phyloP scores from a whole-genome alignment of 208 protist genomes.

The Vickermania spadyakhi region DNA sequence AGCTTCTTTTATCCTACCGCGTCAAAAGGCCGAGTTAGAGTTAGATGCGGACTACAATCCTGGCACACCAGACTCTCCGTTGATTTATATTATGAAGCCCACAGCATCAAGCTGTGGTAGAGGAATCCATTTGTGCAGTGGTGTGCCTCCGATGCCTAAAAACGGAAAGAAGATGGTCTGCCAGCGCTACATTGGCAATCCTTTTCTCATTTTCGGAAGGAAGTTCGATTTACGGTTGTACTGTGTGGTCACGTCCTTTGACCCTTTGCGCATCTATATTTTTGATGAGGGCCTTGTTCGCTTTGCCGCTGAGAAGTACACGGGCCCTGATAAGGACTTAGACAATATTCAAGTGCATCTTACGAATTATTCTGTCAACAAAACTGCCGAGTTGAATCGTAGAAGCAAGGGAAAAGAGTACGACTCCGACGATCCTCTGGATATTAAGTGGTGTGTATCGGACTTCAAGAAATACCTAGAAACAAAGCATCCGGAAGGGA shows the following conservation, averaged over 20 bases:
- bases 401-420: constrained; percentile 54
- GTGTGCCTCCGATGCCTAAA: constrained; percentile 59
- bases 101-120: constrained; percentile 83
- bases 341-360: constrained; percentile 91
- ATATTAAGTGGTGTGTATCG: constrained; percentile 89
- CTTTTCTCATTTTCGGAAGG: constrained; percentile 88
- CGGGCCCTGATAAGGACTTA: constrained; percentile 59
- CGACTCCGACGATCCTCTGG: constrained; percentile 58
- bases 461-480: constrained; percentile 60
- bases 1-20: constrained; percentile 74
- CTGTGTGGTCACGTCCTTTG: constrained; percentile 85
- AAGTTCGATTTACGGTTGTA: constrained; percentile 96
- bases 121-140: constrained; percentile 66
- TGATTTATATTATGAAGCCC: constrained; percentile 87
- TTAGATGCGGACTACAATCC: constrained; percentile 52
- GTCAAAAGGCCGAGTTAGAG: constrained; percentile 48
- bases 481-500: constrained; percentile 36
- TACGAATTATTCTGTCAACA: constrained; percentile 97
- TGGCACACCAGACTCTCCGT: constrained; percentile 39
- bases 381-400: constrained; percentile 70
- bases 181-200: constrained; percentile 91
- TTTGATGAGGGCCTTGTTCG: constrained; percentile 93
- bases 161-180: constrained; percentile 67
- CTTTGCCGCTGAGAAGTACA: constrained; percentile 91
- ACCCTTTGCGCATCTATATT: constrained; percentile 87